Percentiles rank a stretch among this genome's conserved stretches.
These are phyloP conservation scores for Polychytrium aggregatum DNA, from an alignment of 192 early-diverging fungal species.

Conservation along the genomic window DNA sequence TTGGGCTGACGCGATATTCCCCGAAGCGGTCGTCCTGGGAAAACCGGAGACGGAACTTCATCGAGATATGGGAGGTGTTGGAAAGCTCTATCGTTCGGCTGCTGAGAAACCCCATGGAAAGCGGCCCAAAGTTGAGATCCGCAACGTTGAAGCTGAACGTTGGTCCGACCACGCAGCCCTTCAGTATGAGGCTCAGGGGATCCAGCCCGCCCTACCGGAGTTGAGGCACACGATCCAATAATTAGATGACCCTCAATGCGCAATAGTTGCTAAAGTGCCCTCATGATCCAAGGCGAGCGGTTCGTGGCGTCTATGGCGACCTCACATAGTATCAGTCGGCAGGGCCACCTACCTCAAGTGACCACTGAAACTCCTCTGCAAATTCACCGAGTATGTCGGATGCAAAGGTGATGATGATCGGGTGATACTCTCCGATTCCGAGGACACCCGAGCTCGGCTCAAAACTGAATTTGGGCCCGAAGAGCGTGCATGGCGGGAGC, in stretches of 20 bases:
- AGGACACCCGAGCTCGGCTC: slow-evolving; percentile 28
- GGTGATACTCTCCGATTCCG: slow-evolving; percentile 26
- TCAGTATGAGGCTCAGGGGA: slow-evolving; percentile 23
- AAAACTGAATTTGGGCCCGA: slow-evolving; percentile 40
- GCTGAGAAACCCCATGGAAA: slow-evolving; percentile 37
- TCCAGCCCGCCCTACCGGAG: slow-evolving; percentile 37
- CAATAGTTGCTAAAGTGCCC: neutral
- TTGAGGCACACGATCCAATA: too few species aligned
- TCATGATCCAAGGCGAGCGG: too few species aligned
- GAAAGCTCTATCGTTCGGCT: slow-evolving; percentile 13
- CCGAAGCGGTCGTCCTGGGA: slow-evolving; percentile 1
- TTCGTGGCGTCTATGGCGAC: too few species aligned
- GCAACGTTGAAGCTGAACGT: slow-evolving; percentile 35
- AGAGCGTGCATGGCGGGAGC: slow-evolving; percentile 8
- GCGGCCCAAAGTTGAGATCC: slow-evolving; percentile 25
- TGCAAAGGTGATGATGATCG: slow-evolving; percentile 26
- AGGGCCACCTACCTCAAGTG: slow-evolving; percentile 29
- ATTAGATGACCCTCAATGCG: too few species aligned
- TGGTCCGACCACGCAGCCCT: slow-evolving; percentile 44
- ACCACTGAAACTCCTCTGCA: slow-evolving; percentile 40
- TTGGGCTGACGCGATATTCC: slow-evolving; percentile 29
- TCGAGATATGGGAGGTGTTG: slow-evolving; percentile 46
- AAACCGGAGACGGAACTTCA: slow-evolving; percentile 25
- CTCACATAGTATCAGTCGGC: too few species aligned
- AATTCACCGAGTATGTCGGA: slow-evolving; percentile 39